phyloP scores from a whole-genome alignment of 495 filamentous ascomycete species.

The Cladorrhinum samala region DNA sequence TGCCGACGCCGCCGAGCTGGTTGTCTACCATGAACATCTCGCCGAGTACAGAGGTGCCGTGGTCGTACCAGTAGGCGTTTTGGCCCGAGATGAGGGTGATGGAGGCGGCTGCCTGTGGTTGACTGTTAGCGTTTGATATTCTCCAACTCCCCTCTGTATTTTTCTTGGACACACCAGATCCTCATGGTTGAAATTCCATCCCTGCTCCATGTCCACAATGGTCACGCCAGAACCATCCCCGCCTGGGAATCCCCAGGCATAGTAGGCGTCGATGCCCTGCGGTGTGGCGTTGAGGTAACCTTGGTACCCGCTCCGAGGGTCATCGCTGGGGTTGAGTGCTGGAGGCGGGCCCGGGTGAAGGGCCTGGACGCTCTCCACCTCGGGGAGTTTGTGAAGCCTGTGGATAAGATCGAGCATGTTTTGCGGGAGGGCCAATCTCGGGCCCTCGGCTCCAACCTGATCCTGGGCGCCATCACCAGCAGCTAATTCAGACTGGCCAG shows the following conservation, averaged over 20 bases:
- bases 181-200: slow-evolving; percentile 11
- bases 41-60: slow-evolving; percentile 18
- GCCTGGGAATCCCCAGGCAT: slow-evolving; percentile 14
- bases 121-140: too few species aligned
- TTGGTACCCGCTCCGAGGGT: slow-evolving; percentile 8
- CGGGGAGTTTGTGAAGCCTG: background rate
- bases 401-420: slow-evolving; percentile 3
- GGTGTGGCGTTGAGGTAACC: slow-evolving; percentile 15
- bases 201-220: slow-evolving; percentile 17
- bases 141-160: too few species aligned
- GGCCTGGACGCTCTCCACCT: slow-evolving; percentile 3
- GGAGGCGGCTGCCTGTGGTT: background rate
- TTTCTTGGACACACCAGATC: too few species aligned
- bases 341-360: slow-evolving; percentile 6
- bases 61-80: slow-evolving; percentile 3
- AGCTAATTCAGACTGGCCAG: too few species aligned
- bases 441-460: too few species aligned
- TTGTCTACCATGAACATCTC: slow-evolving; percentile 23
- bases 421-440: background rate
- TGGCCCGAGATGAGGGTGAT: slow-evolving; percentile 10
- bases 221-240: slow-evolving; percentile 10
- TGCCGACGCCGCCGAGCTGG: slow-evolving; percentile 15
- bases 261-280: slow-evolving; percentile 13
- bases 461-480: too few species aligned
- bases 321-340: slow-evolving; percentile 6